Evolutionary conservation across 2,329 filamentous ascomycete species (phyloP).

Genomic region (Sporothrix inflata): DNA sequence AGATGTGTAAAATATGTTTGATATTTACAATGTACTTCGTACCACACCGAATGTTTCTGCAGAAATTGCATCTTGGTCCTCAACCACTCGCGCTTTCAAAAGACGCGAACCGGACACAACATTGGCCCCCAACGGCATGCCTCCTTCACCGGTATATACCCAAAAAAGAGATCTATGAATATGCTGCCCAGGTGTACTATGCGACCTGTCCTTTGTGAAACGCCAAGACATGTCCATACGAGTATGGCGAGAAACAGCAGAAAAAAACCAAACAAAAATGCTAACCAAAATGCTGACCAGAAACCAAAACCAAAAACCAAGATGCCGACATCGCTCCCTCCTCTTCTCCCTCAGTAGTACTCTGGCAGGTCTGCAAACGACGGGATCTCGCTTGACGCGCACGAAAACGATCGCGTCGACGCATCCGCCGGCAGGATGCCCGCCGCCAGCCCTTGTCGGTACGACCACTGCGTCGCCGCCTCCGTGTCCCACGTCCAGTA

Average conservation of each 20-base stretch:
- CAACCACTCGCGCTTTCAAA: neutral
- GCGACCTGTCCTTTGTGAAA: neutral
- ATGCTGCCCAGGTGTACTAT: neutral
- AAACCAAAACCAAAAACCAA: conserved; percentile 33
- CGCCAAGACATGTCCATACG: conserved; percentile 10
- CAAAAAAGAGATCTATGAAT: neutral
- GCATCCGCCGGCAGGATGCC: conserved; percentile 80
- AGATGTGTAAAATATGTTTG: too few species aligned
- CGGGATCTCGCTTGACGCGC: conserved; percentile 57
- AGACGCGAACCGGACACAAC: conserved; percentile 3
- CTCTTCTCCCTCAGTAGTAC: conserved; percentile 46
- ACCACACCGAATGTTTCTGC: neutral
- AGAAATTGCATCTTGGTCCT: neutral
- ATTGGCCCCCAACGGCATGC: neutral
- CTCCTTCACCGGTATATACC: neutral
- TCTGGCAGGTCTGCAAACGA: conserved; percentile 58
- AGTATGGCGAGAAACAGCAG: neutral
- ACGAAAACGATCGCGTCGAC: conserved; percentile 71
- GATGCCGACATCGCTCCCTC: neutral
- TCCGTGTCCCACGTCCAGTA: conserved; percentile 98
- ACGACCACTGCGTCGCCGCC: conserved; percentile 76
- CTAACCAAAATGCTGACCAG: neutral
- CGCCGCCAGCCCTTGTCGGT: conserved; percentile 74
- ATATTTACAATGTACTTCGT: too few species aligned
- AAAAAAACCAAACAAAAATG: neutral